Evolutionary conservation across 106 monocot species (phyloP).

Genomic region (Apostasia ramifera): DNA sequence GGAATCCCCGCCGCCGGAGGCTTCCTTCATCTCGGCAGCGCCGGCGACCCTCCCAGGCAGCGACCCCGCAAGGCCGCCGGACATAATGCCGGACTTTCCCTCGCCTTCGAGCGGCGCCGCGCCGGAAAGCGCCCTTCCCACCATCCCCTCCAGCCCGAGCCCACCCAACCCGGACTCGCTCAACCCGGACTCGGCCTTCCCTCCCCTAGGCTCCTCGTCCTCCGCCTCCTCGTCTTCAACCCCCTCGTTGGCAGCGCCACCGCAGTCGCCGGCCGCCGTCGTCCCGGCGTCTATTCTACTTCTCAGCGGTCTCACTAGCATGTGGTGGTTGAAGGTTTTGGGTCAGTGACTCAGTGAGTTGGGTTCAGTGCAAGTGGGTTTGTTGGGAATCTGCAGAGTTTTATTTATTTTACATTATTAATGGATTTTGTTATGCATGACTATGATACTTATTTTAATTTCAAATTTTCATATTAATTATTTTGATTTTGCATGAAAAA

Average conservation of each 20-base stretch:
- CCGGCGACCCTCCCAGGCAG: constrained; percentile 18
- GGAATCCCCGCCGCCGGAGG: not conserved
- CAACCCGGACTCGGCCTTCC: constrained; percentile 22
- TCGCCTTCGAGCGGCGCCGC: constrained; percentile 13
- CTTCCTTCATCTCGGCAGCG: constrained; percentile 28
- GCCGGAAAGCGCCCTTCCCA: constrained; percentile 20
- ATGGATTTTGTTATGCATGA: too few species aligned
- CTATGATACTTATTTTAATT: too few species aligned
- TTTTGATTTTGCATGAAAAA: too few species aligned
- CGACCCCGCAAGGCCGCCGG: constrained; percentile 31
- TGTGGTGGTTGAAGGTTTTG: constrained; percentile 3
- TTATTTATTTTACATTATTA: too few species aligned
- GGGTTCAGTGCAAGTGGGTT: not conserved
- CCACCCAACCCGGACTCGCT: constrained; percentile 44
- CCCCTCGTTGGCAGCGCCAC: not conserved
- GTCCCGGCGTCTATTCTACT: not conserved
- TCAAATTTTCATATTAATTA: too few species aligned
- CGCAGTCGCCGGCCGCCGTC: not conserved
- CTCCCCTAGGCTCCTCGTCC: constrained; percentile 21
- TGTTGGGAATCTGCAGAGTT: not conserved
- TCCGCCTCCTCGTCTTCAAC: constrained; percentile 3
- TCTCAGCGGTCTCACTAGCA: not conserved
- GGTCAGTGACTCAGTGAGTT: not conserved
- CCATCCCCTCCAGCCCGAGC: constrained; percentile 45
- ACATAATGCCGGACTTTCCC: constrained; percentile 36